A percentile compares a stretch with the other conserved stretches of the same genome.
Evolutionary conservation across 164 flowering plant species (phyloP).

Genomic region (Magnolia changhungtana): DNA sequence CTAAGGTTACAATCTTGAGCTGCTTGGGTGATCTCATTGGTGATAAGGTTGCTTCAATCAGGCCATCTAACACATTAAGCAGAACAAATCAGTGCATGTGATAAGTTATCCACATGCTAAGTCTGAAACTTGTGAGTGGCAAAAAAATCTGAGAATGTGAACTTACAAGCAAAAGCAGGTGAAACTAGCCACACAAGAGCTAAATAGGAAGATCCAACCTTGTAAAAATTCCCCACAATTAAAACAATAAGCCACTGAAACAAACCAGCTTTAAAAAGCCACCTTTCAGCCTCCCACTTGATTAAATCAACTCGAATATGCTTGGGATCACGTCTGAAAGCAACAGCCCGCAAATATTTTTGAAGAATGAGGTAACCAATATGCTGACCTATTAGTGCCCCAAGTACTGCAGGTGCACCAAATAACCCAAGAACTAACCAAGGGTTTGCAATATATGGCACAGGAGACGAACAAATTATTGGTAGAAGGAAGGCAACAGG

Average conservation of each 20-base stretch:
- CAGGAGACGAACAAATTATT: constrained; percentile 54
- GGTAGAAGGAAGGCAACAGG: constrained; percentile 68
- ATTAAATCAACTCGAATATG: constrained; percentile 37
- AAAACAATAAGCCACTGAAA: constrained; percentile 80
- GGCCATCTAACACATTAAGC: constrained; percentile 64
- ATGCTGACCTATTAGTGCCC: constrained; percentile 86
- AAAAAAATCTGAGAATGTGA: neutral
- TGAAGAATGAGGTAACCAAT: constrained; percentile 61
- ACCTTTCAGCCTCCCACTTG: constrained; percentile 88
- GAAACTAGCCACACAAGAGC: constrained; percentile 86
- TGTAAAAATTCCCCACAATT: constrained; percentile 57
- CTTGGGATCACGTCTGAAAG: constrained; percentile 35
- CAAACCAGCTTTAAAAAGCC: constrained; percentile 85
- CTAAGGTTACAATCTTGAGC: constrained; percentile 70
- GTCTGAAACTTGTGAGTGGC: neutral
- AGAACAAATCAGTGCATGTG: constrained; percentile 8
- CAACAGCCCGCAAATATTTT: constrained; percentile 35
- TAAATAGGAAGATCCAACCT: constrained; percentile 76
- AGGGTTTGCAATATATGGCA: constrained; percentile 76
- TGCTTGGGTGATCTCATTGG: constrained; percentile 76
- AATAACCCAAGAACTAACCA: constrained; percentile 80
- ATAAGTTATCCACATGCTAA: constrained; percentile 3
- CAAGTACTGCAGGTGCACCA: constrained; percentile 84
- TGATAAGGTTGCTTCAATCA: constrained; percentile 88
- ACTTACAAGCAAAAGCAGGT: constrained; percentile 94